phyloP scores from a whole-genome alignment of 805 yeast species.

The Metschnikowia peoriensis region DNA sequence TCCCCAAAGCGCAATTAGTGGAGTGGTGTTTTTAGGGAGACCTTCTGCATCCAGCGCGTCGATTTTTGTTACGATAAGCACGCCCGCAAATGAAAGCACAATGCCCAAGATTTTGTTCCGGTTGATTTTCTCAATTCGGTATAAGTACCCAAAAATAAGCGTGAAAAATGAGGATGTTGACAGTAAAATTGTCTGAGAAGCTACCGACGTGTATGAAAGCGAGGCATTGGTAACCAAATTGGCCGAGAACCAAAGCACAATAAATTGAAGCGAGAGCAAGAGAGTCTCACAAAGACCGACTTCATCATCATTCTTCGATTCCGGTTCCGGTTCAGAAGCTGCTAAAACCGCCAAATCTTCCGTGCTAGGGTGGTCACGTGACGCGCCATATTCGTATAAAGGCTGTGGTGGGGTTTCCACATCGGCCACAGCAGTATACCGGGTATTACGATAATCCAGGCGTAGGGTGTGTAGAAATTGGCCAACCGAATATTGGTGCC shows the following conservation, averaged over 20 bases:
- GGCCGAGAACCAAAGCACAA: constrained; percentile 86
- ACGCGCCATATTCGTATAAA: constrained; percentile 14
- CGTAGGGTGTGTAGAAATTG: constrained; percentile 24
- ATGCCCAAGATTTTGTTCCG: constrained; percentile 66
- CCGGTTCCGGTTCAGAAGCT: not conserved
- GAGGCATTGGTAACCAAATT: constrained; percentile 85
- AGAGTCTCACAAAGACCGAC: constrained; percentile 59
- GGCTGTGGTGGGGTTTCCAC: constrained; percentile 5
- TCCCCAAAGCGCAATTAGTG: constrained; percentile 50
- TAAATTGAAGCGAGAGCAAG: constrained; percentile 72
- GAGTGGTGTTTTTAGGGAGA: constrained; percentile 12
- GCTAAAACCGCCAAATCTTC: not conserved
- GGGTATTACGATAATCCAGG: constrained; percentile 21
- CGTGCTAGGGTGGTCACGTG: constrained; percentile 8
- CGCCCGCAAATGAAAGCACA: constrained; percentile 71
- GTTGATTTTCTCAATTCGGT: constrained; percentile 68
- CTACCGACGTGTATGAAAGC: constrained; percentile 84
- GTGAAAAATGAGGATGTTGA: constrained; percentile 95
- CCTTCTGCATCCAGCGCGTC: constrained; percentile 42
- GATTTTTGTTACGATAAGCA: constrained; percentile 69
- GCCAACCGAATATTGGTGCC: constrained; percentile 24
- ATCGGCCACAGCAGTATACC: constrained; percentile 2
- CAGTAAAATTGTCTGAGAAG: constrained; percentile 89
- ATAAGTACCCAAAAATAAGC: constrained; percentile 70
- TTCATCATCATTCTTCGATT: constrained; percentile 25